These are phyloP conservation scores for Syzygium grande DNA, from an alignment of 345 rosid genomes.

Conservation along the genomic window DNA sequence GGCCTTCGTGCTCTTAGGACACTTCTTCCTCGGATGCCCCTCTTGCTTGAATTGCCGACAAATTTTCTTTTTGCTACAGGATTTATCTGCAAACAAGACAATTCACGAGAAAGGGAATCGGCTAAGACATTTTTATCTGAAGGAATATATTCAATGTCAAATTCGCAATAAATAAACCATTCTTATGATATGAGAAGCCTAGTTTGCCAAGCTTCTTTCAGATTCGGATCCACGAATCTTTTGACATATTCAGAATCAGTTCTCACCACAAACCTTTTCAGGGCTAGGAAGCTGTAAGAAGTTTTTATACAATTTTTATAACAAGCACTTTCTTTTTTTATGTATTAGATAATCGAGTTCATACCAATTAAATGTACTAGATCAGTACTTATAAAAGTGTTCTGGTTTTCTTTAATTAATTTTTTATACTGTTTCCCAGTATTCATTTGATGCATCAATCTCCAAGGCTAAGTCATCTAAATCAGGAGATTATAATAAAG, in stretches of 20 bases:
- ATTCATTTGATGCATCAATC: background rate
- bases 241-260: no score
- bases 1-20: background rate
- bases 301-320: background rate
- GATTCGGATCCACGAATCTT: no score
- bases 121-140: background rate
- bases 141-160: background rate
- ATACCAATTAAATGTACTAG: background rate
- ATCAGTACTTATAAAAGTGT: background rate
- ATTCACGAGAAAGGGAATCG: background rate
- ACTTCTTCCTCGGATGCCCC: background rate
- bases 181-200: background rate
- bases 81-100: background rate
- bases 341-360: background rate
- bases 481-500: background rate
- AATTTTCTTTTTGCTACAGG: background rate
- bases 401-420: background rate
- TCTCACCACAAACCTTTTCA: background rate
- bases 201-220: no score
- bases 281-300: background rate
- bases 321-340: background rate
- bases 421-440: background rate
- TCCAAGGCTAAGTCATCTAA: background rate
- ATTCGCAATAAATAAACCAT: background rate
- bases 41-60: background rate